These are phyloP conservation scores for Saccharomycopsis hybrid DNA, from an alignment of 1,139 yeast genomes.

Conservation along the genomic window DNA sequence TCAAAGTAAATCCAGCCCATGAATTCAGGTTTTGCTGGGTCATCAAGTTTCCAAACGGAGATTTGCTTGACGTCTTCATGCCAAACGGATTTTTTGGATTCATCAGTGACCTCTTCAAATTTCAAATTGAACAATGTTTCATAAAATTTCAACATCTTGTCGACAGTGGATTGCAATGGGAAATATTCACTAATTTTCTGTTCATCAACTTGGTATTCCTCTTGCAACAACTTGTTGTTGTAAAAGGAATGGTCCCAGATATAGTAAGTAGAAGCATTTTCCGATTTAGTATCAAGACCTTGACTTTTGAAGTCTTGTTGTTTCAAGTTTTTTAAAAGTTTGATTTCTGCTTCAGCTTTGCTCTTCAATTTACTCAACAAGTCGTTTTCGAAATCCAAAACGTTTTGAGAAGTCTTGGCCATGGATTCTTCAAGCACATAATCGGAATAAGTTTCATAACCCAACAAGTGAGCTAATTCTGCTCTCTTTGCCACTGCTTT, in stretches of 20 bases:
- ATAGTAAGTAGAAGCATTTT: conserved; percentile 41
- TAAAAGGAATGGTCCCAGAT: conserved; percentile 73
- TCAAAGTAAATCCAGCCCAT: conserved; percentile 78
- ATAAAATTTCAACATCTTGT: conserved; percentile 62
- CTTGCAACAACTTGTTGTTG: conserved; percentile 56
- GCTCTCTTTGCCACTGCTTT: conserved; percentile 57
- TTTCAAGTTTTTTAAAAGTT: conserved; percentile 45
- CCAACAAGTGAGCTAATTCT: conserved; percentile 55
- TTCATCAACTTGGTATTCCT: conserved; percentile 64
- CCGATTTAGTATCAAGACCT: conserved; percentile 33
- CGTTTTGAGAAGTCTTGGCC: conserved; percentile 65
- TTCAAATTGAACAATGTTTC: conserved; percentile 62
- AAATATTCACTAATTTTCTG: conserved; percentile 69
- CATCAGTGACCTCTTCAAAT: conserved; percentile 47
- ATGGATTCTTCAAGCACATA: conserved; percentile 68
- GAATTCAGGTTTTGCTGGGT: conserved; percentile 44
- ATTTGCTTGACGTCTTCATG: conserved; percentile 72
- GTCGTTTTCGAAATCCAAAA: conserved; percentile 54
- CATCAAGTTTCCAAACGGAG: conserved; percentile 63
- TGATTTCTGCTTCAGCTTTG: conserved; percentile 51
- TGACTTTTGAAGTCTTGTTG: conserved; percentile 41
- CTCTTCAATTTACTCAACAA: conserved; percentile 52
- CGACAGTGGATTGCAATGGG: conserved; percentile 63
- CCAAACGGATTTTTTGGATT: conserved; percentile 45
- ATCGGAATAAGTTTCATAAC: conserved; percentile 62